These are phyloP conservation scores for Aspergillus novofumigatus DNA, from an alignment of 2,329 filamentous ascomycete genomes.

Conservation along the genomic window DNA sequence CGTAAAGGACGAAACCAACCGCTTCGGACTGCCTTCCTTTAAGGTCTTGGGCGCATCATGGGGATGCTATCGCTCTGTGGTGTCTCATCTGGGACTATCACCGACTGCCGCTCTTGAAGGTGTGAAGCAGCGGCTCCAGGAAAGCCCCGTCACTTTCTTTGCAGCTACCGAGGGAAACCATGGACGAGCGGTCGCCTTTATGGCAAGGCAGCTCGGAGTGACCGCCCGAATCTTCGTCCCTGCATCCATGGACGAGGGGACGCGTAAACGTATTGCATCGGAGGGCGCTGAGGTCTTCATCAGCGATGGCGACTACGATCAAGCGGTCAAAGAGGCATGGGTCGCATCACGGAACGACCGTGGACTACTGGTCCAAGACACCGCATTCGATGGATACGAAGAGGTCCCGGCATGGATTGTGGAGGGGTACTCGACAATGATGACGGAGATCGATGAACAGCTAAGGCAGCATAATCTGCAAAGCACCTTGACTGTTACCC, in stretches of 20 bases:
- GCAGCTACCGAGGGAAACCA: constrained; percentile 74
- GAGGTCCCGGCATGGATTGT: constrained; percentile 70
- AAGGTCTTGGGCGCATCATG: constrained; percentile 79
- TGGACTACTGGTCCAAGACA: constrained; percentile 64
- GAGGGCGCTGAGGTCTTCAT: constrained; percentile 61
- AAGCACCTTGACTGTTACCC: constrained; percentile 55
- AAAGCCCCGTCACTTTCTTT: constrained; percentile 45
- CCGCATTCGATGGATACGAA: constrained; percentile 62
- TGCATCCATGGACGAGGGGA: constrained; percentile 50
- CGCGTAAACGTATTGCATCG: constrained; percentile 51
- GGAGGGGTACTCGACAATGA: constrained; percentile 71
- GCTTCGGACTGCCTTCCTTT: constrained; percentile 69
- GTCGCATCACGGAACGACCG: constrained; percentile 34
- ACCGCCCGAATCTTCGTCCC: constrained; percentile 61
- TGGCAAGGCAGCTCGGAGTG: constrained; percentile 59
- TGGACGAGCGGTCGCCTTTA: constrained; percentile 67
- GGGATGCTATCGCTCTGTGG: constrained; percentile 60
- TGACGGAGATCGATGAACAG: constrained; percentile 64
- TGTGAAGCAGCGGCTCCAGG: constrained; percentile 34
- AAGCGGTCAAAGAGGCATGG: constrained; percentile 51
- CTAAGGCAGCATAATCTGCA: constrained; percentile 38
- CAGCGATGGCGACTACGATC: constrained; percentile 60
- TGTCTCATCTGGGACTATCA: constrained; percentile 42
- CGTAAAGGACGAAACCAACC: constrained; percentile 66
- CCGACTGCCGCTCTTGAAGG: constrained; percentile 42